phyloP scores from a whole-genome alignment of 2,329 filamentous ascomycete genomes.

The Lachnellula occidentalis region DNA sequence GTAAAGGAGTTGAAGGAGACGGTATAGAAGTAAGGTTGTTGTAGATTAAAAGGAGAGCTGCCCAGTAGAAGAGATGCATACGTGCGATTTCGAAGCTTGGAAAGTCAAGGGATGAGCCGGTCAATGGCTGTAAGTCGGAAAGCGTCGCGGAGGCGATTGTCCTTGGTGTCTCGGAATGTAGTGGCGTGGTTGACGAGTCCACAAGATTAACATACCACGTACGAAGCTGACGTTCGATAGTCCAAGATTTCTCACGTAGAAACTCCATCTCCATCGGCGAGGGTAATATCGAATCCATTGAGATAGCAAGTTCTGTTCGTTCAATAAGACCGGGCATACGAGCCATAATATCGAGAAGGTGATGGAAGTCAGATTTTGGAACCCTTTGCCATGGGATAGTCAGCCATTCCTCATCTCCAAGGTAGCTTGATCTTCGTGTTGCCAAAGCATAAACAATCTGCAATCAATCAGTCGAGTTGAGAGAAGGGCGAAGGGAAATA shows the following conservation, averaged over 20 bases:
- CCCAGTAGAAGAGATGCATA: slow-evolving; percentile 12
- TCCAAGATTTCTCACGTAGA: slow-evolving; percentile 9
- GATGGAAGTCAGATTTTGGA: slow-evolving; percentile 12
- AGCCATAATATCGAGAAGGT: slow-evolving; percentile 14
- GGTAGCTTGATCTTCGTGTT: slow-evolving; percentile 8
- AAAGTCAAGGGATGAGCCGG: slow-evolving; percentile 7
- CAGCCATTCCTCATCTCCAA: slow-evolving; percentile 11
- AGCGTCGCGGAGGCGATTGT: slow-evolving; percentile 7
- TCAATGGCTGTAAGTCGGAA: slow-evolving; percentile 8
- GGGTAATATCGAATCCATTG: slow-evolving; percentile 13
- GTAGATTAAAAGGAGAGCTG: slow-evolving; percentile 11
- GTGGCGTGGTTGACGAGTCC: slow-evolving; percentile 8
- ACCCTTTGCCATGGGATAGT: slow-evolving; percentile 9
- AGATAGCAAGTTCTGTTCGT: slow-evolving; percentile 7
- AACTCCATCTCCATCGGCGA: slow-evolving; percentile 6
- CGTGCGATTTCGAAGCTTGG: slow-evolving; percentile 9
- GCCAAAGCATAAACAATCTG: slow-evolving; percentile 11
- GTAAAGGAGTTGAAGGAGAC: slow-evolving; percentile 7
- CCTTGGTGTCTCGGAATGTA: slow-evolving; percentile 7
- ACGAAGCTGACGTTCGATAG: slow-evolving; percentile 9
- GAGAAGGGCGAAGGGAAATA: slow-evolving; percentile 8
- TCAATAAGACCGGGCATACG: slow-evolving; percentile 8
- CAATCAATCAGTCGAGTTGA: slow-evolving; percentile 8
- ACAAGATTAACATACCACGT: slow-evolving; percentile 8
- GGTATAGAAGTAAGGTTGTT: slow-evolving; percentile 8